A percentile compares a stretch with the other conserved stretches of the same genome.
phyloP scores from a whole-genome alignment of 1,284 basidiomycete species.

The Schizophyllum commune region DNA sequence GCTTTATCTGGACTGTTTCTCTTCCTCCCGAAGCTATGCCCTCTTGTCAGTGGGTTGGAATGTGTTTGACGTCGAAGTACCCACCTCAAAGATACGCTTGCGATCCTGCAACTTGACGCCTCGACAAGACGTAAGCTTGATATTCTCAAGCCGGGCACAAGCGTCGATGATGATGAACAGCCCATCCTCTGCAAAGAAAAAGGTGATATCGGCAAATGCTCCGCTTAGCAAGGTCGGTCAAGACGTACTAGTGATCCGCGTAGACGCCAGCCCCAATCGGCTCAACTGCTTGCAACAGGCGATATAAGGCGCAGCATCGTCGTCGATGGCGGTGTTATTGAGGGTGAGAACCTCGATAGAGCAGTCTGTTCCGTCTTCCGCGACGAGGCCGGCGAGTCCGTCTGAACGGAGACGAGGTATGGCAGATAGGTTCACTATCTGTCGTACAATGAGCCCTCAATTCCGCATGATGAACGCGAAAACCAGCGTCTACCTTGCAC shows the following conservation, averaged over 20 bases:
- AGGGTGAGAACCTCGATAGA: conserved; percentile 45
- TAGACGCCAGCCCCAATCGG: conserved; percentile 46
- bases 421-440: conserved; percentile 49
- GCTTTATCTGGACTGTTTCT: not conserved
- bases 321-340: conserved; percentile 55
- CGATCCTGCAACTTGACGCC: conserved; percentile 51
- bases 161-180: conserved; percentile 51
- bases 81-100: conserved; percentile 64
- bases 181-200: conserved; percentile 42
- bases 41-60: too few species aligned
- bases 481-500: not conserved
- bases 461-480: too few species aligned
- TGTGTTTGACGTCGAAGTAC: too few species aligned
- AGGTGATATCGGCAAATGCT: too few species aligned
- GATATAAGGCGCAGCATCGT: conserved; percentile 44
- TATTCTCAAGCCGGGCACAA: conserved; percentile 39
- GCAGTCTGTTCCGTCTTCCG: conserved; percentile 19
- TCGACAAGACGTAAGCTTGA: conserved; percentile 62
- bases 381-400: conserved; percentile 42
- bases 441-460: conserved; percentile 11
- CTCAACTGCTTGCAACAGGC: conserved; percentile 40
- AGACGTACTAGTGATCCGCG: conserved; percentile 47
- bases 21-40: not conserved
- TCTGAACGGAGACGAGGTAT: conserved; percentile 43
- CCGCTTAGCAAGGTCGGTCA: too few species aligned